phyloP scores from a whole-genome alignment of 805 yeast genomes.

The Starmerella sirachaensis region DNA sequence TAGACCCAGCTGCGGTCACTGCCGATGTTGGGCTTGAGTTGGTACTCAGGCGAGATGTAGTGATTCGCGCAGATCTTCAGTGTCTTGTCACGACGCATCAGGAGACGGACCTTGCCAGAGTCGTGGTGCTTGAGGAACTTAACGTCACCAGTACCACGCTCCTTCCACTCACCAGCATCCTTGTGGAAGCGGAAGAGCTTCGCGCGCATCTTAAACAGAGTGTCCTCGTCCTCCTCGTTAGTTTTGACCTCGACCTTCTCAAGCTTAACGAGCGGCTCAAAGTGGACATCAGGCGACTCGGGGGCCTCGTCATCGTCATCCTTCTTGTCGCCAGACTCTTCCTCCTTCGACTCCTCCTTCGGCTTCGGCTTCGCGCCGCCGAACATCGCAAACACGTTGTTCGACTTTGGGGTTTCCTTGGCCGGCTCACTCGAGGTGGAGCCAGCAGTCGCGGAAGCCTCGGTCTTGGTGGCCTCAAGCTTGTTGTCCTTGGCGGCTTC shows the following conservation, averaged over 20 bases:
- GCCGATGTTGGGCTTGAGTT: conserved; percentile 84
- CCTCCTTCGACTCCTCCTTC: conserved; percentile 34
- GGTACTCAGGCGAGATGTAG: conserved; percentile 60
- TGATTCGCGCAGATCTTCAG: conserved; percentile 97
- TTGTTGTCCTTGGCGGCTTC: conserved; percentile 5
- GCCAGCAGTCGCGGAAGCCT: conserved; percentile 37
- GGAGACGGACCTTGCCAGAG: conserved; percentile 69
- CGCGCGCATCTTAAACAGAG: conserved; percentile 75
- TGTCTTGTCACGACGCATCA: conserved; percentile 99
- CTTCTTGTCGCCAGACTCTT: conserved; percentile 26
- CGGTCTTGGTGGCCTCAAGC: background rate
- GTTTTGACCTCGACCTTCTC: conserved; percentile 96
- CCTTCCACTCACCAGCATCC: conserved; percentile 79
- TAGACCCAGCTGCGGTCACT: conserved; percentile 98
- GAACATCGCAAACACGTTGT: conserved; percentile 82
- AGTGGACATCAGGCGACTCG: conserved; percentile 77
- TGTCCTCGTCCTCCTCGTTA: conserved; percentile 83
- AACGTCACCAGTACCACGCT: conserved; percentile 98
- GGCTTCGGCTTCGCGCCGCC: conserved; percentile 74
- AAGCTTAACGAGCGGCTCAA: conserved; percentile 89
- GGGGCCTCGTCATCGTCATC: conserved; percentile 48
- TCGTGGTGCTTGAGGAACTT: conserved; percentile 84
- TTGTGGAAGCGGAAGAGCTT: conserved; percentile 74
- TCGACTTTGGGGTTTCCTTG: conserved; percentile 8
- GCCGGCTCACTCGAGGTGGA: conserved; percentile 1